Evolutionary conservation across 495 filamentous ascomycete genomes (phyloP).

Genomic region (Pseudotulostoma volvatum): DNA sequence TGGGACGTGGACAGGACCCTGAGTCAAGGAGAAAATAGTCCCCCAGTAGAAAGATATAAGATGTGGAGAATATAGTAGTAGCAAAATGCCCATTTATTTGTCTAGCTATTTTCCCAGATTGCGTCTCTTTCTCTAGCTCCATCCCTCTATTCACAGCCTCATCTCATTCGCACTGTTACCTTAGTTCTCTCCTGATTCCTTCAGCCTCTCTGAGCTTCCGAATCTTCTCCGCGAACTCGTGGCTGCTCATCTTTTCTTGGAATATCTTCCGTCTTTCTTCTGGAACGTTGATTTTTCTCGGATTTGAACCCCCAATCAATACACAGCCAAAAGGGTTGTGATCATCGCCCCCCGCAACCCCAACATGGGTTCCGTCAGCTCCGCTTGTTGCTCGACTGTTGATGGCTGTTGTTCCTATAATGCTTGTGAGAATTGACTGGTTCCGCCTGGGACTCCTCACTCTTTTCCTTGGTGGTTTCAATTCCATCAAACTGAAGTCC

Average conservation of each 20-base stretch:
- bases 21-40: too few species aligned
- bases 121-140: background rate
- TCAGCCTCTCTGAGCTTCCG: background rate
- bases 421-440: background rate
- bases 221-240: background rate
- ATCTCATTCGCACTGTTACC: too few species aligned
- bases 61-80: background rate
- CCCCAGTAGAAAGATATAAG: too few species aligned
- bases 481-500: background rate
- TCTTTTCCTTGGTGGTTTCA: background rate
- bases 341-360: background rate
- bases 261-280: background rate
- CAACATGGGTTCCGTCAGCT: background rate
- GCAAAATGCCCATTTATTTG: background rate
- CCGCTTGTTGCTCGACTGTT: background rate
- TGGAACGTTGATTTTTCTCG: background rate
- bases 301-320: background rate
- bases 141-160: too few species aligned
- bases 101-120: background rate
- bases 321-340: background rate
- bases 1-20: background rate
- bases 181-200: background rate
- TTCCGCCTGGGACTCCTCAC: background rate
- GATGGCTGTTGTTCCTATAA: background rate
- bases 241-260: background rate